Percentiles rank a stretch among this genome's conserved stretches.
phyloP scores from a whole-genome alignment of 805 yeast species.

The Crinitomyces ghanaensis region DNA sequence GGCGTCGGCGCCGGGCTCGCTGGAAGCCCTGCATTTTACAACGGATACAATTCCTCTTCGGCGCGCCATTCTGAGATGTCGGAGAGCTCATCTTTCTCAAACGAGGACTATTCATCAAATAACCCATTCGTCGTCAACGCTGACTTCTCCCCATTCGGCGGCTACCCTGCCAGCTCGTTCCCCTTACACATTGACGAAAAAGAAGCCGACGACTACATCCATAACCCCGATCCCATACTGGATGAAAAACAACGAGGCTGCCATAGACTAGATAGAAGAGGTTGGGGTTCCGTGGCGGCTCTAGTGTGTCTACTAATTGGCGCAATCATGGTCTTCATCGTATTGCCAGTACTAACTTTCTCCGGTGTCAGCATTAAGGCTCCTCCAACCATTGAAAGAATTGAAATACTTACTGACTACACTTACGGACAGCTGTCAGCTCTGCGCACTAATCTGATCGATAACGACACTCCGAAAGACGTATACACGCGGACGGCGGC shows the following conservation, averaged over 20 bases:
- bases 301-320: slow-evolving; percentile 47
- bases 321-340: slow-evolving; percentile 55
- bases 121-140: slow-evolving; percentile 27
- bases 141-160: slow-evolving; percentile 72
- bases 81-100: slow-evolving; percentile 15
- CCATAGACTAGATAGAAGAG: slow-evolving; percentile 26
- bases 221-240: slow-evolving; percentile 90
- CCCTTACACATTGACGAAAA: slow-evolving; percentile 87
- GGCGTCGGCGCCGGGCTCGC: slow-evolving; percentile 1
- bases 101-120: slow-evolving; percentile 8
- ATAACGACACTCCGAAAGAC: slow-evolving; percentile 55
- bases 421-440: slow-evolving; percentile 46
- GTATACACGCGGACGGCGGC: slow-evolving; percentile 40
- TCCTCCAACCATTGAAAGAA: slow-evolving; percentile 3
- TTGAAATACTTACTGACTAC: slow-evolving; percentile 42
- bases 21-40: slow-evolving; percentile 1
- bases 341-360: slow-evolving; percentile 76
- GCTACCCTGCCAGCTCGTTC: slow-evolving; percentile 87
- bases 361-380: slow-evolving; percentile 43
- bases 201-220: slow-evolving; percentile 90
- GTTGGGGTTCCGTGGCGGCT: slow-evolving; percentile 24
- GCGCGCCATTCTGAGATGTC: slow-evolving; percentile 14
- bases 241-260: slow-evolving; percentile 63
- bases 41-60: background rate
- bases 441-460: slow-evolving; percentile 50